Conservation (phyloP, 2,329 filamentous ascomycete species). For the Aurifilum marmelostoma region DNA sequence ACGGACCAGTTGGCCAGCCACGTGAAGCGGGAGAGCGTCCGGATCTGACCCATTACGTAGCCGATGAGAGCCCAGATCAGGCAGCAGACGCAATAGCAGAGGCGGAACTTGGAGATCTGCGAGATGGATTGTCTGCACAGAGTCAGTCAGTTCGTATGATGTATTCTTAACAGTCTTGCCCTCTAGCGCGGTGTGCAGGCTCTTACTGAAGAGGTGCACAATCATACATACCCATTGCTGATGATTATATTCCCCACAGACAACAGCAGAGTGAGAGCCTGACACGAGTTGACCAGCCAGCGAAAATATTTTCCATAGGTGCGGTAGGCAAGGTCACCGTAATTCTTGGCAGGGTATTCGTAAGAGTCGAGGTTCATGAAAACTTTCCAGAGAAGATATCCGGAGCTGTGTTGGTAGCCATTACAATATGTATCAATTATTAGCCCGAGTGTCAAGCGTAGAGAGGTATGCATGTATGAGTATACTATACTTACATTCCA, state of each 20-base stretch:
- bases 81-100: constrained; percentile 56
- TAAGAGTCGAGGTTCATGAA: constrained; percentile 49
- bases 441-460: no score
- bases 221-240: constrained; percentile 40
- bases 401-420: constrained; percentile 29
- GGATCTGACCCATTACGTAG: constrained; percentile 55
- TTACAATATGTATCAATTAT: no score
- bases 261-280: constrained; percentile 50
- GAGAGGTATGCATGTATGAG: no score
- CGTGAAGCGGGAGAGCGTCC: constrained; percentile 55
- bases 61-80: constrained; percentile 53
- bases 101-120: constrained; percentile 50
- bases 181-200: no score
- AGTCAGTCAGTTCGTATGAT: background rate
- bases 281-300: constrained; percentile 51
- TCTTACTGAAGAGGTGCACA: no score
- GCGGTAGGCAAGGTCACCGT: constrained; percentile 51
- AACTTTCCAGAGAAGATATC: constrained; percentile 47
- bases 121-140: constrained; percentile 49
- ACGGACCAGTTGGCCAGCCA: constrained; percentile 58
- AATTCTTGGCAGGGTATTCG: constrained; percentile 48
- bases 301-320: constrained; percentile 47
- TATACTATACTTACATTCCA: constrained; percentile 42
- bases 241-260: constrained; percentile 55
- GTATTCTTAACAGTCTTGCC: no score